phyloP scores from a whole-genome alignment of 495 filamentous ascomycete genomes.

The Hypomontagnella submonticulosa region DNA sequence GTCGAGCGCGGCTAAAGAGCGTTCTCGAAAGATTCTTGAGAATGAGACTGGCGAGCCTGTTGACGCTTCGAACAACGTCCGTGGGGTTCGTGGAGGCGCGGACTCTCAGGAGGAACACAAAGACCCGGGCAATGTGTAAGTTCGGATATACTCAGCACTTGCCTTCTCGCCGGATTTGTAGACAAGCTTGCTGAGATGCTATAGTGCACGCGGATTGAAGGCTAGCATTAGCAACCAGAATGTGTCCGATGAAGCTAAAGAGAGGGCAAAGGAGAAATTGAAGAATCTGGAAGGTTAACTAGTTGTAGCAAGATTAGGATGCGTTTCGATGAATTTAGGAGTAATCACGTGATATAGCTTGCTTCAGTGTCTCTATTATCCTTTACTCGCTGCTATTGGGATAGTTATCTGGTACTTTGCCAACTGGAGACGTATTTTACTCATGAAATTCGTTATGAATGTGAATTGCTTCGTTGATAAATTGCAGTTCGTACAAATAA shows the following conservation, averaged over 20 bases:
- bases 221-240: constrained; percentile 58
- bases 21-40: constrained; percentile 57
- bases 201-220: constrained; percentile 55
- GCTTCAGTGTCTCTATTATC: too few relatives aligned
- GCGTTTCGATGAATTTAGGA: too few relatives aligned
- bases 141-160: too few relatives aligned
- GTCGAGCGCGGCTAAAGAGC: constrained; percentile 58
- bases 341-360: too few relatives aligned
- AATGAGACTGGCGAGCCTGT: constrained; percentile 46
- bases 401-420: too few relatives aligned
- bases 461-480: too few relatives aligned
- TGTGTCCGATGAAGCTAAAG: constrained; percentile 60
- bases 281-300: constrained; percentile 37
- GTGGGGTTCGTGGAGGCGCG: constrained; percentile 6
- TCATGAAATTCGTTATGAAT: too few relatives aligned
- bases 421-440: too few relatives aligned
- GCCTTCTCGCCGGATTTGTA: too few relatives aligned
- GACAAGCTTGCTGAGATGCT: background rate
- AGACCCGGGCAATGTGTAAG: constrained; percentile 53
- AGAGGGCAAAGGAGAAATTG: constrained; percentile 55
- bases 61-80: constrained; percentile 35
- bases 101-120: constrained; percentile 45
- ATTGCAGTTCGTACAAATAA: too few relatives aligned
- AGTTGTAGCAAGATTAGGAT: too few relatives aligned
- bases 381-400: too few relatives aligned